phyloP scores from a whole-genome alignment of 257 asterid species.

The Haberlea rhodopensis region DNA sequence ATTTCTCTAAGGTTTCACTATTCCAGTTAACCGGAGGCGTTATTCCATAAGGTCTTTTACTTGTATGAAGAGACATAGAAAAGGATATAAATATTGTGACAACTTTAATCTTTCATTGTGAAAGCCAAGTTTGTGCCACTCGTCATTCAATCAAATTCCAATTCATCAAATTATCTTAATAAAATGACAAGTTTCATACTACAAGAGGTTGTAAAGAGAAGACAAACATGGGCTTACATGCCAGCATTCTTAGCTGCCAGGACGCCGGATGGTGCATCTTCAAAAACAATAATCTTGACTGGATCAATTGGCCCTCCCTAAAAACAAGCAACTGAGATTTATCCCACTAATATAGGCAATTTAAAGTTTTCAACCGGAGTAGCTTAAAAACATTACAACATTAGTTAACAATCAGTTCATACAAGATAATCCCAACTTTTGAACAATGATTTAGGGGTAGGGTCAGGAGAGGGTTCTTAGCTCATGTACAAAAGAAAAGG shows the following conservation, averaged over 20 bases:
- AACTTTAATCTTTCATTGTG: constrained; percentile 3
- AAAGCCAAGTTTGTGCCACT: background rate
- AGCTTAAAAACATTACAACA: constrained; percentile 3
- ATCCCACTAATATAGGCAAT: constrained; percentile 5
- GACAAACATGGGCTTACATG: constrained; percentile 54
- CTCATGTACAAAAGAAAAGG: background rate
- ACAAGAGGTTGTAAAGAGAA: background rate
- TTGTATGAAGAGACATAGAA: constrained; percentile 6
- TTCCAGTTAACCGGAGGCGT: background rate
- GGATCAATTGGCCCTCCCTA: constrained; percentile 77
- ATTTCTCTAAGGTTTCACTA: constrained; percentile 1
- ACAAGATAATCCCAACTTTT: background rate
- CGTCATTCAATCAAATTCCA: background rate
- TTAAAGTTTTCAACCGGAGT: background rate
- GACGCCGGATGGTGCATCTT: constrained; percentile 94
- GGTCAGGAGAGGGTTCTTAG: background rate
- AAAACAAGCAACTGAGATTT: constrained; percentile 24
- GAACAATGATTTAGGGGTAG: background rate
- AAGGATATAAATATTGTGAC: background rate
- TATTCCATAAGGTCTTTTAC: background rate
- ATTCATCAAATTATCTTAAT: background rate
- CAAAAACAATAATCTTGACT: constrained; percentile 74
- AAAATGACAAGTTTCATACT: constrained; percentile 14
- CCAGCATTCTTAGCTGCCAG: constrained; percentile 92
- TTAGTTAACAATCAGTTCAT: constrained; percentile 5